Conservation (phyloP, 2,329 filamentous ascomycete species). For the Colletotrichum sp. region DNA sequence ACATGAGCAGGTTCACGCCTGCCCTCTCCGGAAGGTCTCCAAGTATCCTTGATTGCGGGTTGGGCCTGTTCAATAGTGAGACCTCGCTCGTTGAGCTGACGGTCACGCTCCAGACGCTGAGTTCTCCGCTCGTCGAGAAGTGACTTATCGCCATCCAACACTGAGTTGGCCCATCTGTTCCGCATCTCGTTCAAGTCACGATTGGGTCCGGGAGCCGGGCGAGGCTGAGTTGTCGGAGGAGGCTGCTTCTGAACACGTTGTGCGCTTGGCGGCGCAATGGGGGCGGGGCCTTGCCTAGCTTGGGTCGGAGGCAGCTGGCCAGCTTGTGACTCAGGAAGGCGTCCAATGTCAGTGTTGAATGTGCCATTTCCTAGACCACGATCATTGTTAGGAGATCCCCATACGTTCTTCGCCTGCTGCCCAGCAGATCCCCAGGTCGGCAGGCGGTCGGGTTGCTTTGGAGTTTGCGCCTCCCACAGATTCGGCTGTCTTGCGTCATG, state of each 20-base stretch:
- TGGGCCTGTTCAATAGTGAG: slow-evolving; percentile 49
- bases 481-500: slow-evolving; percentile 21
- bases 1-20: slow-evolving; percentile 35
- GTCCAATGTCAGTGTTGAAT: slow-evolving; percentile 68
- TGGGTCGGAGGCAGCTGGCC: slow-evolving; percentile 31
- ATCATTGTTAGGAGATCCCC: slow-evolving; percentile 76
- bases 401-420: slow-evolving; percentile 66
- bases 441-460: slow-evolving; percentile 49
- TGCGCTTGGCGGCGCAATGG: slow-evolving; percentile 43
- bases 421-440: slow-evolving; percentile 53
- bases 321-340: slow-evolving; percentile 44
- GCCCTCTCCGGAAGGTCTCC: slow-evolving; percentile 50
- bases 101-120: slow-evolving; percentile 46
- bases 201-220: not conserved
- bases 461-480: slow-evolving; percentile 23
- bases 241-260: slow-evolving; percentile 19
- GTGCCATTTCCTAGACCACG: slow-evolving; percentile 79
- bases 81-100: slow-evolving; percentile 48
- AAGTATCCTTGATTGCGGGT: slow-evolving; percentile 57
- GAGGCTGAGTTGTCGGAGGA: not conserved
- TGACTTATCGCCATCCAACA: slow-evolving; percentile 52
- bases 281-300: slow-evolving; percentile 46
- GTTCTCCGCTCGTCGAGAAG: slow-evolving; percentile 41
- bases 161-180: slow-evolving; percentile 47
- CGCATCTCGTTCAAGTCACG: slow-evolving; percentile 19